A percentile compares a stretch with the other conserved stretches of the same genome.
phyloP scores from a whole-genome alignment of 2,329 filamentous ascomycete species.

The Knufia petricola region DNA sequence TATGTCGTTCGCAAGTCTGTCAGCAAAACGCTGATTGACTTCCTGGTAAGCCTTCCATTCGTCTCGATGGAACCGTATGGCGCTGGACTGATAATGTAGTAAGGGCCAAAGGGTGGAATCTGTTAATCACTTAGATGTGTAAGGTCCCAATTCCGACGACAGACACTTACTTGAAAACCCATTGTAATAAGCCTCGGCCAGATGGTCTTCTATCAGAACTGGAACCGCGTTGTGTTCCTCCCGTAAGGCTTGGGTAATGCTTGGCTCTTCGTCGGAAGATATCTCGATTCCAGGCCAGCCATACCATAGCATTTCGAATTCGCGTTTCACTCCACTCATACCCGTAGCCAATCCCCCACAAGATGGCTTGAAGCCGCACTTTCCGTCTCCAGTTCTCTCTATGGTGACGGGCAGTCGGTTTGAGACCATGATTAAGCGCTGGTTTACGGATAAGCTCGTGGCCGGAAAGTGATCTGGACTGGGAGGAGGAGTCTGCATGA shows the following conservation, averaged over 20 bases:
- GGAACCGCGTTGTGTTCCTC: conserved; percentile 82
- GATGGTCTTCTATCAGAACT: conserved; percentile 83
- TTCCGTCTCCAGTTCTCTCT: conserved; percentile 81
- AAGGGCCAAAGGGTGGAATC: conserved; percentile 94
- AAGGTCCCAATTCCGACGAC: not conserved
- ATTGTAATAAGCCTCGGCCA: conserved; percentile 90
- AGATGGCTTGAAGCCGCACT: conserved; percentile 90
- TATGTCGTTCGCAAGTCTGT: conserved; percentile 69
- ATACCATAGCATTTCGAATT: conserved; percentile 97
- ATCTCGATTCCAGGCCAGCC: conserved; percentile 94
- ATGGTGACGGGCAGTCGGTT: conserved; percentile 95
- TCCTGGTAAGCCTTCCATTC: conserved; percentile 75
- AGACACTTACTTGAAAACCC: conserved; percentile 71
- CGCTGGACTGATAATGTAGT: conserved; percentile 76
- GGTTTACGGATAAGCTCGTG: too few relatives aligned
- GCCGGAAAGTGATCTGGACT: too few relatives aligned
- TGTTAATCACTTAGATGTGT: conserved; percentile 2
- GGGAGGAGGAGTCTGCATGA: too few relatives aligned
- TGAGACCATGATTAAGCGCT: too few relatives aligned
- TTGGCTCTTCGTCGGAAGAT: conserved; percentile 67
- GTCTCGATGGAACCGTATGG: conserved; percentile 66
- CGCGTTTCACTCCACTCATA: conserved; percentile 73
- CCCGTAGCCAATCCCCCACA: conserved; percentile 91
- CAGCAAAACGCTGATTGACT: conserved; percentile 81
- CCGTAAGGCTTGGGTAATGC: conserved; percentile 66